Base-by-base conservation (phyloP, 1,139 yeast genomes). In the Pichia cactophila region DNA sequence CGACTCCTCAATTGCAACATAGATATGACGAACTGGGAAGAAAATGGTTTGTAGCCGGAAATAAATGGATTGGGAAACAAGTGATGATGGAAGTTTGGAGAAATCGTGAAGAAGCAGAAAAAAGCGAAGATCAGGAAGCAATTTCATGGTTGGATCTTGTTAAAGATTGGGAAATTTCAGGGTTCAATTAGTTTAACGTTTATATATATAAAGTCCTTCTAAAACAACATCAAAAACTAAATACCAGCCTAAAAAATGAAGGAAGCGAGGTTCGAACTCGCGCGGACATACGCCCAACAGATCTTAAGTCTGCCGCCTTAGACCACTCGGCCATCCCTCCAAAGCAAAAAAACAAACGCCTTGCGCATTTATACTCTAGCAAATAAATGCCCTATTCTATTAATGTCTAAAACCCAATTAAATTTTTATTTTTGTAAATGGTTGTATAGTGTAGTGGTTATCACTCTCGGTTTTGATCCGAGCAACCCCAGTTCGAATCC, bases 401-500 rank as follows among this genome's bases (percentile, higher is more conserved):
- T 20, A 20, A 20, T 2, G 2, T 20, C 20, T 20, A 20, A 2
- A 20, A 2, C 3, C 2, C 20, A 20, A 2, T 20, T 20, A 2
- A 20, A 35, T 35, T 35, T 16, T 14, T 8, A n/a, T n/a, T 35
- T 35, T 16, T 6, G n/a, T 6, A 40, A 26, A 28, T 33, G 76
- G 75, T 71, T 69, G 71, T 75, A 75, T 76, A 75, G 80, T 76
- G 80, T 76, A 76, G 80, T 75, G 80, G 81, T 76, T 73, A 76
- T 76, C 80, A 76, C 81, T 71, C 71, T 75, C 78, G 81, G 80
- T 76, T 76, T 74, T 77, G 81, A 75, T 82, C 88, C 89, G 82
- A 71, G 75, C 80, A 81, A 84, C 90, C 88, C 88, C 90, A 84
- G 90, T 83, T 84, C 90, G 90, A 83, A 81, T 82, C 90, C 89